Base-by-base conservation (phyloP, 805 yeast genomes). In the Kregervanrija delftensis region DNA sequence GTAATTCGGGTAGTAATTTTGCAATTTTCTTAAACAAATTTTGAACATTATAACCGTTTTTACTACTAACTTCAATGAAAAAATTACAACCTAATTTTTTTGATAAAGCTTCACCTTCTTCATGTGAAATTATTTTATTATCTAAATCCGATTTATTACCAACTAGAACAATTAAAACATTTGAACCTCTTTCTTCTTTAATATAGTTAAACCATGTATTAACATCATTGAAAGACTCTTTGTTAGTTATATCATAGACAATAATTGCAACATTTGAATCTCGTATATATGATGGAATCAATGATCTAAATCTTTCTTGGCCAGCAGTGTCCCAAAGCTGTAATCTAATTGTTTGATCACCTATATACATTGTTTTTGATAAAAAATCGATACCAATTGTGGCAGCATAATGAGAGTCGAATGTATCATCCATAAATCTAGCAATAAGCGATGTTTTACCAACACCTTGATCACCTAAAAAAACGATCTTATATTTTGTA, bases 321-420 rank as follows among this genome's bases (percentile, higher is more conserved):
- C 98, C 96, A 1, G 96, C 96, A 4, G 98, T 90, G 63, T 90
- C 98, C 98, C 99, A 93, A 47, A 93, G 69, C 67, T 93, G 99
- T 50, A 93, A 73, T 57, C 99, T 76, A 35, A 93, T 86, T 3
- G 99, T 93, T 54, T 91, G 89, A 64, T 93, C 98, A 54, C 95
- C 96, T 41, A 93, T 71, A 63, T 93, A 93, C 95, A 88, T 87
- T 4, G 96, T 89, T 61, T 69, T 91, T 35, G 95, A 86, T 53
- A 93, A 75, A 60, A 93, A 93, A 63, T 93, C 98, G 50, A 93
- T 93, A 22, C 99, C 99, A 44, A 93, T 89, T 0, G 99, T 91
- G 13, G 99, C 98, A 0, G 88, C 88, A 61, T 93, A 93, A 61
- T 90, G 96, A 34, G 93, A 91, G 64, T 91, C 97, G 64, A 91